phyloP scores from a whole-genome alignment of 2,329 filamentous ascomycete genomes.

The Dothideomycetidae sp. region DNA sequence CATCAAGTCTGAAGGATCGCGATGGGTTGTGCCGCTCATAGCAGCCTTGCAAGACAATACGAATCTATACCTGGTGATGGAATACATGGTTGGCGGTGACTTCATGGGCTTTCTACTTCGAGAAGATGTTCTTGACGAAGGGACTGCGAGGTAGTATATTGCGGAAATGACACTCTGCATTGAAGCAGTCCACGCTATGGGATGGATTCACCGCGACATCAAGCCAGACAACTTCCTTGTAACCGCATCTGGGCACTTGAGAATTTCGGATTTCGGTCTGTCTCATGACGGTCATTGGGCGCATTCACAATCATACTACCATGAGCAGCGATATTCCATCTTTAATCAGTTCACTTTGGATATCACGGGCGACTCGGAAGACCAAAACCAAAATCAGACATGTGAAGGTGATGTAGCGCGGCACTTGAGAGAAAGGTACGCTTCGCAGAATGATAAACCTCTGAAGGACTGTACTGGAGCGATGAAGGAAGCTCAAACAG shows the following conservation, averaged over 20 bases:
- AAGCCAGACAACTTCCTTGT: conserved; percentile 98
- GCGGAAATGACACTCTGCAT: conserved; percentile 94
- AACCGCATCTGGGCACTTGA: conserved; percentile 73
- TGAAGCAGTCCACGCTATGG: conserved; percentile 75
- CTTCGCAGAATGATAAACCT: conserved; percentile 14
- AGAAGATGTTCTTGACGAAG: conserved; percentile 68
- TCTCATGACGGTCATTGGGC: conserved; percentile 93
- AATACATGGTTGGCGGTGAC: conserved; percentile 94
- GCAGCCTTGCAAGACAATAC: conserved; percentile 76
- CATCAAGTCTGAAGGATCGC: conserved; percentile 70
- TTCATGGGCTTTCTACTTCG: conserved; percentile 78
- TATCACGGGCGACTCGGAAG: conserved; percentile 59
- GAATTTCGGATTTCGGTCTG: conserved; percentile 91
- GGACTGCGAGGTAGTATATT: conserved; percentile 69
- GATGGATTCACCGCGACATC: conserved; percentile 88
- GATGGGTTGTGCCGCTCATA: conserved; percentile 80
- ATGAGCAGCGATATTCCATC: conserved; percentile 64
- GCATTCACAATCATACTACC: conserved; percentile 78
- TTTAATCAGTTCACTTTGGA: conserved; percentile 61
- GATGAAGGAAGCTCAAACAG: conserved; percentile 23
- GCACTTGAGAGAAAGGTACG: neutral
- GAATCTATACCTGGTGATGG: conserved; percentile 88
- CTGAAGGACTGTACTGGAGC: neutral
- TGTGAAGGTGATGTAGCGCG: neutral
- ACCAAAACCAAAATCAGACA: conserved; percentile 41